Conservation (phyloP, 257 asterid genomes). For the Solanum chilense region DNA sequence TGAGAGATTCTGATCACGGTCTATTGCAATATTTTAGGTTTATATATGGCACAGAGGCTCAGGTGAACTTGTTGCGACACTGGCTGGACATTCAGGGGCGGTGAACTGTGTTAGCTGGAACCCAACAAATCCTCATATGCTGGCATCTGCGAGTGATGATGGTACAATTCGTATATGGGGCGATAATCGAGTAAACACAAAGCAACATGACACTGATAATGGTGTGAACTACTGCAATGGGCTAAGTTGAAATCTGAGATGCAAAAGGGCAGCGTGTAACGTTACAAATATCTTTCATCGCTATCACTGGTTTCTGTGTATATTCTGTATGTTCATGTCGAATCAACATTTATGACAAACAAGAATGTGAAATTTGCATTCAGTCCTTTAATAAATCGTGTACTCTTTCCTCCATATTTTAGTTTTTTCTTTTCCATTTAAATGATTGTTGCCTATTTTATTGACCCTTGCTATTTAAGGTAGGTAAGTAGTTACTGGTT, state of each 20-base stretch:
- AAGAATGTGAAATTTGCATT: constrained; percentile 46
- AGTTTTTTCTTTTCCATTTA: not conserved
- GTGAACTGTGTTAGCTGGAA: constrained; percentile 95
- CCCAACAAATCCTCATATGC: constrained; percentile 71
- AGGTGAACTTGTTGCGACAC: constrained; percentile 43
- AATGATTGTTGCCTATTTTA: not conserved
- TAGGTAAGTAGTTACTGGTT: not conserved
- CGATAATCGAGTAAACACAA: constrained; percentile 35
- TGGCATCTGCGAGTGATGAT: constrained; percentile 91
- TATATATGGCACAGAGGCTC: constrained; percentile 75
- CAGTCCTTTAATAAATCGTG: constrained; percentile 18
- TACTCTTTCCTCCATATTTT: not conserved
- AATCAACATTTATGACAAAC: constrained; percentile 18
- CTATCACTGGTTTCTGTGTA: constrained; percentile 42
- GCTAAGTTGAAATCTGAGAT: constrained; percentile 32
- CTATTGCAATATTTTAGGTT: constrained; percentile 31
- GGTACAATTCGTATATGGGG: constrained; percentile 88
- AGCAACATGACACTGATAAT: constrained; percentile 25
- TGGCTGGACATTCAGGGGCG: constrained; percentile 69
- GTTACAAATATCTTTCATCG: constrained; percentile 6
- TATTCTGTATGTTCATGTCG: constrained; percentile 31
- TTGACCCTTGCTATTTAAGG: not conserved
- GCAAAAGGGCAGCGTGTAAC: not conserved
- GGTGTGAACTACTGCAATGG: constrained; percentile 70
- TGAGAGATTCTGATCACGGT: not conserved